Conservation (phyloP, 768 basidiomycete species). For the Suillus ampliporus region DNA sequence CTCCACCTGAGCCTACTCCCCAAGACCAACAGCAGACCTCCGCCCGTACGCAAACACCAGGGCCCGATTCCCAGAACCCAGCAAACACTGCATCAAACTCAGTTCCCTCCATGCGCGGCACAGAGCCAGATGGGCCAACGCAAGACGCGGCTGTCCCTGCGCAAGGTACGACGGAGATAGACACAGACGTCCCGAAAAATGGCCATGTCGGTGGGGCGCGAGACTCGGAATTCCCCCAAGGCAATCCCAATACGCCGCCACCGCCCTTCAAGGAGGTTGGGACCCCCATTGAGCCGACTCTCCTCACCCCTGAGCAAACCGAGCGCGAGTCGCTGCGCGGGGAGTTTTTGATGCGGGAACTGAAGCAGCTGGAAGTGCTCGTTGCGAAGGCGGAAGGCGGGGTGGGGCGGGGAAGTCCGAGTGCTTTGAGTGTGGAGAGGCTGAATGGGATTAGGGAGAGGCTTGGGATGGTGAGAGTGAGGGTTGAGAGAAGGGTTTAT, state of each 20-base stretch:
- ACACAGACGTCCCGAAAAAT: neutral
- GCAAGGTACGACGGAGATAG: neutral
- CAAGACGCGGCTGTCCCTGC: constrained; percentile 13
- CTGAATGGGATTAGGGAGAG: constrained; percentile 5
- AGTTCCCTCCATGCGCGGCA: too few species aligned
- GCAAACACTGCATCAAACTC: neutral
- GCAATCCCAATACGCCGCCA: constrained; percentile 26
- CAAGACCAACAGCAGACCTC: constrained; percentile 9
- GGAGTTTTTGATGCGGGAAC: constrained; percentile 5
- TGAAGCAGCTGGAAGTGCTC: constrained; percentile 2
- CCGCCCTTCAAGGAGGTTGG: constrained; percentile 33
- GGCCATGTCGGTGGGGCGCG: neutral
- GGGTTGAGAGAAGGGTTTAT: constrained; percentile 1
- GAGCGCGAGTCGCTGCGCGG: constrained; percentile 5
- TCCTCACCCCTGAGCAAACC: constrained; percentile 5
- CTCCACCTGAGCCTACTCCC: constrained; percentile 9
- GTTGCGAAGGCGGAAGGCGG: neutral
- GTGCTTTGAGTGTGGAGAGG: constrained; percentile 5
- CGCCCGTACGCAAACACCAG: neutral
- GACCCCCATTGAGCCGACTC: constrained; percentile 7
- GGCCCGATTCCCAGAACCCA: neutral
- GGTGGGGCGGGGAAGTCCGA: constrained; percentile 5
- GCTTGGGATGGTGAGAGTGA: constrained; percentile 1
- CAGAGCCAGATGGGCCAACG: neutral
- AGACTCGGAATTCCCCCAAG: neutral